Evolutionary conservation across 371 early-diverging fungal species (phyloP).

Genomic region (Gilbertella persicaria): DNA sequence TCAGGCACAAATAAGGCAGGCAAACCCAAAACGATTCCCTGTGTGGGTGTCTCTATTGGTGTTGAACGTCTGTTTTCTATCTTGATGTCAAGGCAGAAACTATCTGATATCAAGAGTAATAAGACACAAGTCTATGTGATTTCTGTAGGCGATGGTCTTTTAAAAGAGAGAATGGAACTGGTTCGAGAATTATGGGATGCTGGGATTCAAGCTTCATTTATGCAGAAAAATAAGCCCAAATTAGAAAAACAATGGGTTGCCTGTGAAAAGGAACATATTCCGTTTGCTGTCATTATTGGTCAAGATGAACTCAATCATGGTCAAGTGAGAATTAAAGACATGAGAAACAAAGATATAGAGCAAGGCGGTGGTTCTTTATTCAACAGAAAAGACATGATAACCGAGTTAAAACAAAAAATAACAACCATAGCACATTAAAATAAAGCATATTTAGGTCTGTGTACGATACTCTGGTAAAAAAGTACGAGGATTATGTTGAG

Average conservation of each 20-base stretch:
- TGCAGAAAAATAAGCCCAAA: conserved; percentile 90
- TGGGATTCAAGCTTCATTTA: conserved; percentile 77
- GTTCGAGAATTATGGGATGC: conserved; percentile 88
- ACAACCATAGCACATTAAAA: neutral
- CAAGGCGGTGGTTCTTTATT: conserved; percentile 61
- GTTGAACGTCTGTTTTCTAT: conserved; percentile 97
- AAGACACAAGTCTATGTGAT: conserved; percentile 86
- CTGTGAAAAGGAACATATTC: conserved; percentile 86
- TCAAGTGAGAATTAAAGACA: conserved; percentile 85
- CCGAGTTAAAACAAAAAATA: conserved; percentile 49
- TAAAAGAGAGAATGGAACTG: conserved; percentile 91
- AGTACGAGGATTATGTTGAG: neutral
- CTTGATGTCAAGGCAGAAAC: conserved; percentile 61
- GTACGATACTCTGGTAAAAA: neutral
- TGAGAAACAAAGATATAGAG: conserved; percentile 62
- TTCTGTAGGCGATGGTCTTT: conserved; percentile 78
- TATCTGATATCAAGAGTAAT: conserved; percentile 71
- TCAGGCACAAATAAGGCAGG: conserved; percentile 63
- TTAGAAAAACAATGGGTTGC: conserved; percentile 78
- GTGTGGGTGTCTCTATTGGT: conserved; percentile 98
- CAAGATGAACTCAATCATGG: conserved; percentile 76
- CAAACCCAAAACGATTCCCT: conserved; percentile 81
- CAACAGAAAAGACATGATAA: conserved; percentile 63
- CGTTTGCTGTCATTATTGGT: conserved; percentile 88
- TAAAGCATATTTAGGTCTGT: neutral